Base-by-base conservation (phyloP, 129 eudicot genomes). In the Flaveria sonorensis region DNA sequence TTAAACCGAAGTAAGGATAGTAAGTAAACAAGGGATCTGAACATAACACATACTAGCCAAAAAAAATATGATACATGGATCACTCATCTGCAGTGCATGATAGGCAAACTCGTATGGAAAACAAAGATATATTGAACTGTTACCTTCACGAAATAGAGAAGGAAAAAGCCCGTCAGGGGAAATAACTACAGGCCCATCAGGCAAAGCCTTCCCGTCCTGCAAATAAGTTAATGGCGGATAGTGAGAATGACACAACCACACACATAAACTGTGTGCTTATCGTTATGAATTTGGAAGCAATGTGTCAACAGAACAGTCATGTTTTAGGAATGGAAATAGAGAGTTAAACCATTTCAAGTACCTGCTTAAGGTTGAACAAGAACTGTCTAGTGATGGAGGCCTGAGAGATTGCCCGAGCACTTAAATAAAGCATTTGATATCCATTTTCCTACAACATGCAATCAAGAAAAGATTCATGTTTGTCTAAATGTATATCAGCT, bases 91-190 rank as follows among this genome's bases (percentile, higher is more conserved):
- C 18, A 61, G 40, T 4, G 19, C 62, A 19, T 4, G 4, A 7
- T 18, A 55, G 9, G 26, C 62, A 18, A 1, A 73, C 21, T 24
- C 30, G 21, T 30, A 59, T 47, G 7, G 21, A 51, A 28, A 55
- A 30, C n/a, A 32, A 21, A 71, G 32, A 74, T 77, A 10, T 21
- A 48, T 36, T 56, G 77, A 74, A 30, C 19, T 57, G 48, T 74
- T 76, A 95, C 99, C 99, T 92, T 95, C 99, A 56, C 99, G 90
- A 67, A 81, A 95, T 43, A 95, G 83, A 62, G 99, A 95, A 72
- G 99, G 99, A 86, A 95, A 95, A 55, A 95, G 92, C 55, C 99
- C 97, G 64, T 95, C 97, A 18, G 99, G 99, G 28, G 99, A 95
- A 46, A 92, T 95, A 61, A 95, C 87, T 69, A 95, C 95, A 43